Conservation (phyloP, 2,329 filamentous ascomycete species). For the Alternaria infectoria region DNA sequence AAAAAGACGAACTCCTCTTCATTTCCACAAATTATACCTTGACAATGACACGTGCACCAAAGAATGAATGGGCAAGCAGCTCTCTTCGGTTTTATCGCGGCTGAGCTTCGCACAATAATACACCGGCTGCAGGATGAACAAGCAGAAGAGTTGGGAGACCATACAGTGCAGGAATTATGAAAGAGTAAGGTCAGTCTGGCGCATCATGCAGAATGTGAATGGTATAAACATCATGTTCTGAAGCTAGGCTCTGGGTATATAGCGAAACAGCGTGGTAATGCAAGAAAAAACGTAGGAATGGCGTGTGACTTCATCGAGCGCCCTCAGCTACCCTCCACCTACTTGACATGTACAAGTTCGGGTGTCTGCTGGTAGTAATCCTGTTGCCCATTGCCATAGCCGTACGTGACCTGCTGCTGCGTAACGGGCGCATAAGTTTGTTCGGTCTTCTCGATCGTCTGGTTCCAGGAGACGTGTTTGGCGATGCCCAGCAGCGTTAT, state of each 20-base stretch:
- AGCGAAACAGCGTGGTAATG: neutral
- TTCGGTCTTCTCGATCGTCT: neutral
- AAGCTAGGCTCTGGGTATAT: neutral
- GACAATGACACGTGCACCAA: neutral
- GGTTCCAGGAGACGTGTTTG: conserved; percentile 21
- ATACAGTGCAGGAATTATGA: neutral
- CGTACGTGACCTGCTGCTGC: conserved; percentile 15
- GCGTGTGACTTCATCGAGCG: neutral
- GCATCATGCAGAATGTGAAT: neutral
- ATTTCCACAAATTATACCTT: neutral
- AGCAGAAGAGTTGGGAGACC: neutral
- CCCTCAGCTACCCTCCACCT: neutral
- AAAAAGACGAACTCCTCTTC: neutral
- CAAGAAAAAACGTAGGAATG: neutral
- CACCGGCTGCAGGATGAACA: neutral
- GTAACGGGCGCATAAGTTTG: conserved; percentile 1
- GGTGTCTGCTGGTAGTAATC: conserved; percentile 26
- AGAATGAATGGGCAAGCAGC: neutral
- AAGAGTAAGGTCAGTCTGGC: neutral
- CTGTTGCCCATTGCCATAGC: conserved; percentile 11
- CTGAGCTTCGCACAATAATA: neutral
- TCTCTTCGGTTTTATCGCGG: neutral
- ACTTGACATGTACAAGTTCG: neutral
- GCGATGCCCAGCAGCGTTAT: conserved; percentile 28
- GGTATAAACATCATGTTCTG: neutral